Evolutionary conservation across 225 moss, liverwort and hornwort genomes (phyloP).

Genomic region (Physcomitrium patens): DNA sequence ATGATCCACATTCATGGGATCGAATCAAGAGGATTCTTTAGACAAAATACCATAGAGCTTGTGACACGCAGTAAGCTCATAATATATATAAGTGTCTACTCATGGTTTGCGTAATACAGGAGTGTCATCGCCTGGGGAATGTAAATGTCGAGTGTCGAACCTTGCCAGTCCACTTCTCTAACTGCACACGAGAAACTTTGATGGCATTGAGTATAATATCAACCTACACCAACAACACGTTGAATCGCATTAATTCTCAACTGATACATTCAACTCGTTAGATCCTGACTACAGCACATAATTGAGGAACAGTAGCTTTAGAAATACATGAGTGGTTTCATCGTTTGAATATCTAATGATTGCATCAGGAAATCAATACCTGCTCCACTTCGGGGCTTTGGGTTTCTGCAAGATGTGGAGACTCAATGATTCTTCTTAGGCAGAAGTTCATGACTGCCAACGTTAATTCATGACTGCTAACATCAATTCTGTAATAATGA

Average conservation of each 20-base stretch:
- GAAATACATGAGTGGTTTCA: background rate
- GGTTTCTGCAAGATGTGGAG: background rate
- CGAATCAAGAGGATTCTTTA: too few species aligned
- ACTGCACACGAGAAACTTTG: conserved; percentile 56
- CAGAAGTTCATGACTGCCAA: background rate
- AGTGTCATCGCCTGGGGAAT: background rate
- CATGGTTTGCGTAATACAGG: background rate
- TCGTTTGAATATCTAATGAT: background rate
- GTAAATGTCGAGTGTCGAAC: conserved; percentile 32
- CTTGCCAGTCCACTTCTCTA: conserved; percentile 70
- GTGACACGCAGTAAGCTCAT: too few species aligned
- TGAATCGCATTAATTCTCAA: conserved; percentile 5
- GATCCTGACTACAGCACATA: conserved; percentile 15
- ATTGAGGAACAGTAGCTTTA: background rate
- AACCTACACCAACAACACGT: conserved; percentile 38
- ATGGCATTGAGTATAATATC: conserved; percentile 69
- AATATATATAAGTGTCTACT: background rate
- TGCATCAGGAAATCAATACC: background rate
- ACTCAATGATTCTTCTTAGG: background rate
- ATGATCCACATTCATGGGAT: too few species aligned
- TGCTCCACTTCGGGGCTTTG: background rate
- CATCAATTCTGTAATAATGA: background rate
- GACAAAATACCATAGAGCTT: too few species aligned
- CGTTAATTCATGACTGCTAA: background rate
- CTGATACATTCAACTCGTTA: conserved; percentile 8